phyloP scores from a whole-genome alignment of 257 asterid genomes.

The Lantana camara region DNA sequence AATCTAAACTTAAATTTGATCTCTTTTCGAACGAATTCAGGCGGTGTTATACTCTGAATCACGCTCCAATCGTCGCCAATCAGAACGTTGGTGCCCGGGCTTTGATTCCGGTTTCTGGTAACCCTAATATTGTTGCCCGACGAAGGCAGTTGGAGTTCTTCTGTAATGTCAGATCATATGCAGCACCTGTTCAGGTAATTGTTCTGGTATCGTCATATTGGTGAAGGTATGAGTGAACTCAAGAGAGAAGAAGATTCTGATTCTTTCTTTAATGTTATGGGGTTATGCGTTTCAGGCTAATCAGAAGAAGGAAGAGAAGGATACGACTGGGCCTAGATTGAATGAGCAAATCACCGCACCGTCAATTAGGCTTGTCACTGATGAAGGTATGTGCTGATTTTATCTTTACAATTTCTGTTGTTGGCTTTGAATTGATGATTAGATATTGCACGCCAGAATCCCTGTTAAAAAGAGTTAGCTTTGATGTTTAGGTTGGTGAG shows the following conservation, averaged over 20 bases:
- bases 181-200: conserved; percentile 67
- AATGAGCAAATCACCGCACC: conserved; percentile 64
- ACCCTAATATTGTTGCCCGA: conserved; percentile 23
- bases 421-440: conserved; percentile 7
- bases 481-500: conserved; percentile 5
- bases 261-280: not conserved
- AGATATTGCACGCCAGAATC: not conserved
- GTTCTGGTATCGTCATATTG: not conserved
- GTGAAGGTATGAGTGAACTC: conserved; percentile 9
- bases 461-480: conserved; percentile 7
- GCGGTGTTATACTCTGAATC: conserved; percentile 39
- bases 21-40: conserved; percentile 33
- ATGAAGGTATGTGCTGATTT: conserved; percentile 51
- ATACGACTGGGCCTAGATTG: conserved; percentile 54
- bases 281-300: conserved; percentile 33
- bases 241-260: not conserved
- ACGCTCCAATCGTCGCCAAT: conserved; percentile 30
- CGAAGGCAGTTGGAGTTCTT: conserved; percentile 35
- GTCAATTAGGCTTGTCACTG: conserved; percentile 66
- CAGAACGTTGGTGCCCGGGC: conserved; percentile 25
- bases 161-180: conserved; percentile 56
- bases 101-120: conserved; percentile 27
- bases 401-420: not conserved
- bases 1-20: conserved; percentile 35
- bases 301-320: conserved; percentile 53